Base-by-base conservation (phyloP, 2,329 filamentous ascomycete species). In the Escovopsis sp. region DNA sequence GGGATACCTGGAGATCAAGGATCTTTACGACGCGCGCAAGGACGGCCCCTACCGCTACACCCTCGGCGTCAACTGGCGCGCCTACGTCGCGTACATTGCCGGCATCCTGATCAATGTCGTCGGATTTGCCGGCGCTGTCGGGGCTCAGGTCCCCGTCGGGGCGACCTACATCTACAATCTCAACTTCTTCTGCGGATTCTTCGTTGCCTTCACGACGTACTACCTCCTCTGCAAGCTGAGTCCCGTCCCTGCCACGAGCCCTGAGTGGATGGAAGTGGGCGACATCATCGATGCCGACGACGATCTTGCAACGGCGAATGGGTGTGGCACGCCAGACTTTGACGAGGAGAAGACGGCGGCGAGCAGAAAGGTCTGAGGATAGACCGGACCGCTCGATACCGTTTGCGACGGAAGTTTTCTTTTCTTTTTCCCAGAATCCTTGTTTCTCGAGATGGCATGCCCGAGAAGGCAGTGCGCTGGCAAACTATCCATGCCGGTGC, bases 81-180 rank as follows among this genome's bases (percentile, higher is more conserved):
- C 76, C 2, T 95, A 94, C 52, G 72, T 67, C 1, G 84, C 88
- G 0, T 94, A 94, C 57, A 72, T 94, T 45, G 67, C 74, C 1
- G 87, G 87, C 11, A 93, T 94, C 47, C 57, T 91, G 5, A 81
- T 94, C 67, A 94, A 94, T 51, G 83, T 95, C 4, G 85, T 94
- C 5, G 88, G 88, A 1, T 95, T 95, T 50, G 86, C 79, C 1
- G 87, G 85, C 3, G 86, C 83, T 0, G 73, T 94, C 24, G 85
- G 85, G 1, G 57, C 53, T 14, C 48, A 65, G 2, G 85, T 94
- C 0, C 88, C 89, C 0, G 66, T 74, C 6, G 87, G 81, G 1
- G 88, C 89, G 2, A 76, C 72, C 1, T 93, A 93, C 55, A 76
- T 95, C 45, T 95, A 94, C 67, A 84, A 87, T 49, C 55, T 95